Conservation (phyloP, 2,329 filamentous ascomycete species). For the Phialophora chinensis region DNA sequence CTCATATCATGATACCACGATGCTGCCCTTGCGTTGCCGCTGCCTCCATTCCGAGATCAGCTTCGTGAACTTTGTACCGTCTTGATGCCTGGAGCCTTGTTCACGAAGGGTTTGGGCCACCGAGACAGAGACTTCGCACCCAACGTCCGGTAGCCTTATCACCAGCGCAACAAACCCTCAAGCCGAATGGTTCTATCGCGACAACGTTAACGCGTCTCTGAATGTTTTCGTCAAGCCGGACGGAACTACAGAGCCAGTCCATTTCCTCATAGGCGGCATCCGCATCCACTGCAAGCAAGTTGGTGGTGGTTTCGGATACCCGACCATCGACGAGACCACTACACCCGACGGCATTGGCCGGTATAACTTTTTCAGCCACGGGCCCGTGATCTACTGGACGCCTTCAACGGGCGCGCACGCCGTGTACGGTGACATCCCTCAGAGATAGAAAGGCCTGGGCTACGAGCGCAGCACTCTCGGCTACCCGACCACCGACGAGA, state of each 20-base stretch:
- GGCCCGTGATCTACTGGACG: neutral
- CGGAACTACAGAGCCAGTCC: too few relatives aligned
- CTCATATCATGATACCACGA: too few relatives aligned
- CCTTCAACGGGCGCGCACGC: neutral
- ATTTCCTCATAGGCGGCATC: too few relatives aligned
- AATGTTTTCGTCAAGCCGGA: too few relatives aligned
- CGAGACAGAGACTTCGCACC: neutral
- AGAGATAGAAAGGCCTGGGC: neutral
- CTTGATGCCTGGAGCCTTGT: neutral
- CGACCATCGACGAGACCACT: too few relatives aligned
- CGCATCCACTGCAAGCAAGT: too few relatives aligned
- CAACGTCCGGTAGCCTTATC: neutral
- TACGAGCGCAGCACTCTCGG: neutral
- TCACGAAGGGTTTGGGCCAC: neutral
- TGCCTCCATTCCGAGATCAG: neutral
- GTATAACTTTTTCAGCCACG: too few relatives aligned
- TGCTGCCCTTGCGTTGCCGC: neutral
- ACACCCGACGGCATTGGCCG: too few relatives aligned
- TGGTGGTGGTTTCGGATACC: too few relatives aligned
- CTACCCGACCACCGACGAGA: neutral
- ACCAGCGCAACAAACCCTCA: too few relatives aligned
- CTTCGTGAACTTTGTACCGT: neutral
- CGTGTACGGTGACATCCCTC: neutral
- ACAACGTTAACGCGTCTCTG: too few relatives aligned
- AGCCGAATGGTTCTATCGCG: too few relatives aligned